Base-by-base conservation (phyloP, 768 basidiomycete species). In the Paxillus ammoniavirescens region DNA sequence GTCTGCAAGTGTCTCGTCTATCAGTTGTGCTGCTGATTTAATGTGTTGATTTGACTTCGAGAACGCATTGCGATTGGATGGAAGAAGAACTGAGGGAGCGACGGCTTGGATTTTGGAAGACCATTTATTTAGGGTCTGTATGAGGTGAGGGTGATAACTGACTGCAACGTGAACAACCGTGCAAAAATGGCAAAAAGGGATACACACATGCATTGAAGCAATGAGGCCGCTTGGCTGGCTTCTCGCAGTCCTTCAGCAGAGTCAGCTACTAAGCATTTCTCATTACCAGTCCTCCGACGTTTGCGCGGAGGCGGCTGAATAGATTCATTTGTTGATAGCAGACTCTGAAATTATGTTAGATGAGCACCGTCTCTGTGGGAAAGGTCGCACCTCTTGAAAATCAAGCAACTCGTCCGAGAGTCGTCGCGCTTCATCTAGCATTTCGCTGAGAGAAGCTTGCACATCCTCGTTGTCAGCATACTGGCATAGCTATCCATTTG, bases 101-200 rank as follows among this genome's bases (percentile, higher is more conserved):
- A 97, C 94, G 1, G 95, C 91, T 63, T 94, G 91, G 37, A 98
- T 89, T 74, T 98, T 99, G 23, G 87, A 78, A 9, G 93, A 97
- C 97, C 97, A 99, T 71, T 98, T 98, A 37, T 80, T 75, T 23
- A 99, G 78, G 2, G 91, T 94, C 55, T 85, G 83, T 41, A 93
- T 67, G 12, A 89, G 77, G 56, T 87, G 77, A 2, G 86, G 80
- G 65, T 94, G 93, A 46, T 89, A 79, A 48, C 79, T 77, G 54
- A 10, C 5, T 13, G 50, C 26, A 47, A 50, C 30, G 41, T 57
- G 42, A 57, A 37, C 53, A 15, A 49, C 8, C 33, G 23, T 48
- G 31, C 50, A 42, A 28, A 14, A 50, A 21, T 33, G 15, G 52
- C 49, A 23, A 38, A 50, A 6, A 45, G 26, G 40, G 21, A 41